Evolutionary conservation across 2,329 filamentous ascomycete genomes (phyloP), one percentile per base, ranked within the genome.

Genomic region (Sphaerulina populicola): DNA sequence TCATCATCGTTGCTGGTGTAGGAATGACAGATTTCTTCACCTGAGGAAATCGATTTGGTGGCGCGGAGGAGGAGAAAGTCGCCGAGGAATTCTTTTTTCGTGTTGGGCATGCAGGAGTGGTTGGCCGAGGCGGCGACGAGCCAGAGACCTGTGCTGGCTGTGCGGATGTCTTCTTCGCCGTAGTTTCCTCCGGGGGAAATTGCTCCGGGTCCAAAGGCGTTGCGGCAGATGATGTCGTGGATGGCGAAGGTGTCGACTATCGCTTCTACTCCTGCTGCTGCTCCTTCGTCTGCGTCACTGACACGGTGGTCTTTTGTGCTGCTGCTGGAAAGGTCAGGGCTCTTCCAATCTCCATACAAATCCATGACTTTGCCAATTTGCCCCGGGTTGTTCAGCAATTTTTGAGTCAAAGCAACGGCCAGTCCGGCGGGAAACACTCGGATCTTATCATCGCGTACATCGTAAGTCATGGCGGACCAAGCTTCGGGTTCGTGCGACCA

Each of bases 51-150:
- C 33, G 76, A 69, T 6, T 56, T 56, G 0, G 69, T 62, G 0
- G 77, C 77, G 6, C 75, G 73, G 14, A 80, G 44, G 9, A 80
- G 68, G 54, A 71, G 68, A 66, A 81, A 69, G 57, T 81, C 77
- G 2, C 78, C 77, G 23, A 80, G 74, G 59, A 77, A 79, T 1
- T 70, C 62, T 11, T 73, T 73, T 0, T 51, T 52, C n/a, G 70
- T 70, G 55, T 79, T 81, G 6, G 62, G 59, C 2, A 70, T 6
- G 59, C 78, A 81, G 4, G 69, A 71, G 53, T 81, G 77, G 50
- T 81, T 81, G 53, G 78, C 71, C 48, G 69, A 67, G 0, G 77
- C 76, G 2, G 75, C 73, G 1, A 67, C 49, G 4, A 65, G 52
- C 76, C 77, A 81, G 12, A 79, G 48, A 0, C 76, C 77, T 30